Conservation (phyloP, 1,284 basidiomycete species). For the Ustilago curta region DNA sequence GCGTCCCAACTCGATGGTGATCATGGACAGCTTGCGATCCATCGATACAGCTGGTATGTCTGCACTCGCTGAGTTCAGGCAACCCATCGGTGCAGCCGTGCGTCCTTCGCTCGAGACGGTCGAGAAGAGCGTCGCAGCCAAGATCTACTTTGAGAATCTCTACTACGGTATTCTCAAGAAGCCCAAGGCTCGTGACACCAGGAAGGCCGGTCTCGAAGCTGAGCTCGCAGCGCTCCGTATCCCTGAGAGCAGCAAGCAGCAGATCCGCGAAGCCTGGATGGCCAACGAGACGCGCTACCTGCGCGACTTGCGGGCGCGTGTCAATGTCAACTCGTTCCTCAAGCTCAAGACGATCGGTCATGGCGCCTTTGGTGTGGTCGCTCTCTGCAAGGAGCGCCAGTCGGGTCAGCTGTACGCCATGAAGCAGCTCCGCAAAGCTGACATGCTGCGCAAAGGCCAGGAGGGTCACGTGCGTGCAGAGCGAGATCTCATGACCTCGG, state of each 20-base stretch:
- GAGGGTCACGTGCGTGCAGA: constrained; percentile 94
- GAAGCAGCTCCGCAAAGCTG: constrained; percentile 95
- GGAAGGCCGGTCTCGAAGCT: constrained; percentile 84
- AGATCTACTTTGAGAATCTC: constrained; percentile 95
- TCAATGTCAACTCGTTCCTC: constrained; percentile 85
- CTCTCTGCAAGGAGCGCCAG: constrained; percentile 84
- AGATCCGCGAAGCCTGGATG: constrained; percentile 80
- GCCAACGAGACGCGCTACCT: constrained; percentile 90
- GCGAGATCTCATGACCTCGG: constrained; percentile 86
- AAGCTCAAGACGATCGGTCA: constrained; percentile 95
- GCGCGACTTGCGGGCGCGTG: constrained; percentile 82
- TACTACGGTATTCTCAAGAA: constrained; percentile 79
- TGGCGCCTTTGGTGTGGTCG: constrained; percentile 97
- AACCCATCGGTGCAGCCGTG: constrained; percentile 41
- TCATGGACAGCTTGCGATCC: constrained; percentile 48
- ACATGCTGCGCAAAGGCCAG: constrained; percentile 97
- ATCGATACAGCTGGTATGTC: constrained; percentile 46
- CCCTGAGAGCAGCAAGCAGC: constrained; percentile 78
- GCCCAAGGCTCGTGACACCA: constrained; percentile 83
- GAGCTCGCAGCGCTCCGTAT: constrained; percentile 83
- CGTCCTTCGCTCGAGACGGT: constrained; percentile 81
- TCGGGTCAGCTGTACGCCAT: constrained; percentile 89
- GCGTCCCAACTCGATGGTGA: constrained; percentile 59
- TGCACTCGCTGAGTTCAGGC: constrained; percentile 27
- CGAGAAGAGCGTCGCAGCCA: constrained; percentile 89